A percentile compares a stretch with the other conserved stretches of the same genome.
phyloP scores from a whole-genome alignment of 257 asterid species.

The Solanum virginianum region DNA sequence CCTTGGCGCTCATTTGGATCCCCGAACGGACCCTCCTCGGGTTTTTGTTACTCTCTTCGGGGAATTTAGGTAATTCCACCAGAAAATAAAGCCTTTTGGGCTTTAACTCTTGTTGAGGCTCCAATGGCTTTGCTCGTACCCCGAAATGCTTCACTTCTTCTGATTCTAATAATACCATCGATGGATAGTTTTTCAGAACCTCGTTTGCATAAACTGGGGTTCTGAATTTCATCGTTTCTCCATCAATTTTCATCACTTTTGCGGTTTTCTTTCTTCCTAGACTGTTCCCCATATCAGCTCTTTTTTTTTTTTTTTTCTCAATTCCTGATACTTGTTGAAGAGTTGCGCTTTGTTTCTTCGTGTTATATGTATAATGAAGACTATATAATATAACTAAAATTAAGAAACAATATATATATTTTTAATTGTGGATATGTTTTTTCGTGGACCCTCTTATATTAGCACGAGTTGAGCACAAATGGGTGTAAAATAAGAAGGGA shows the following conservation, averaged over 20 bases:
- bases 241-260: slow-evolving; percentile 71
- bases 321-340: not conserved
- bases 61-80: slow-evolving; percentile 53
- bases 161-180: slow-evolving; percentile 58
- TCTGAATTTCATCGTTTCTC: slow-evolving; percentile 50
- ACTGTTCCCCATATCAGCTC: slow-evolving; percentile 50
- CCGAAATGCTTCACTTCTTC: slow-evolving; percentile 78
- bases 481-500: not conserved
- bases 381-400: not conserved
- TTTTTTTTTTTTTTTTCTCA: not conserved
- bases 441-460: not conserved
- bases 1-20: slow-evolving; percentile 88
- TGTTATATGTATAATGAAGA: not conserved
- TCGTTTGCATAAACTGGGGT: slow-evolving; percentile 55
- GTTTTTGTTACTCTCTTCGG: slow-evolving; percentile 18
- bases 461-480: not conserved
- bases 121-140: slow-evolving; percentile 67
- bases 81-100: slow-evolving; percentile 64
- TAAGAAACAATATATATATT: not conserved
- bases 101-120: slow-evolving; percentile 59
- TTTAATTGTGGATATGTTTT: not conserved
- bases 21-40: slow-evolving; percentile 74
- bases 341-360: not conserved
- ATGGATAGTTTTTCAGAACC: slow-evolving; percentile 45
- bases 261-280: slow-evolving; percentile 50